Evolutionary conservation across 2,329 filamentous ascomycete species (phyloP).

Genomic region (Trichoderma brevicompactum): DNA sequence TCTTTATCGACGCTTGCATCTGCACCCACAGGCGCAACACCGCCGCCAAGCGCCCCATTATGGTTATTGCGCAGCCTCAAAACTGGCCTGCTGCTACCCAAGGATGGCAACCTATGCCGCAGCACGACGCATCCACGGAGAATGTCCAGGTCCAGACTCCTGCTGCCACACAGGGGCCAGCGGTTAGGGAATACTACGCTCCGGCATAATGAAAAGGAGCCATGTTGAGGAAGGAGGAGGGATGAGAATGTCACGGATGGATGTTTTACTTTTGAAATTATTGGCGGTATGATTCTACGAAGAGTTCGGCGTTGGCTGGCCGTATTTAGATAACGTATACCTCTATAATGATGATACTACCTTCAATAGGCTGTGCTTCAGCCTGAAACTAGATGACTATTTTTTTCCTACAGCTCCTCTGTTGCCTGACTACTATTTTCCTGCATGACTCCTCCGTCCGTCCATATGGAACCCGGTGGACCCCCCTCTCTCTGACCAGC

Average conservation of each 20-base stretch:
- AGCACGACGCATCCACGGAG: background rate
- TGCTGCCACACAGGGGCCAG: background rate
- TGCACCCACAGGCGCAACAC: slow-evolving; percentile 43
- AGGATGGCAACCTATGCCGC: slow-evolving; percentile 40
- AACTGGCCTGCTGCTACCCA: slow-evolving; percentile 39
- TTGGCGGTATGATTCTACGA: slow-evolving; percentile 24
- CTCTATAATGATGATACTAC: slow-evolving; percentile 8
- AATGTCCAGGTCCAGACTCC: slow-evolving; percentile 7
- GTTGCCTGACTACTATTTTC: too few relatives aligned
- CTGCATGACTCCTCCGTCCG: too few relatives aligned
- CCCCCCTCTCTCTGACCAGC: background rate
- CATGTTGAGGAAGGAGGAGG: background rate
- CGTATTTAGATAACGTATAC: slow-evolving; percentile 14
- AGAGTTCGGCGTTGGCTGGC: slow-evolving; percentile 12
- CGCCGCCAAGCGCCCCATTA: slow-evolving; percentile 32
- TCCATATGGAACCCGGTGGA: too few relatives aligned
- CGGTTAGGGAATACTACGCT: slow-evolving; percentile 21
- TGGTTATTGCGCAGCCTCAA: slow-evolving; percentile 37
- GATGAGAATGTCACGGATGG: background rate
- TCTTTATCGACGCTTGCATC: slow-evolving; percentile 48
- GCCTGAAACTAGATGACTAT: background rate
- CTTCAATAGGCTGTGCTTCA: background rate
- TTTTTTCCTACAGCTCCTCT: background rate
- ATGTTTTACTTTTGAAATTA: background rate
- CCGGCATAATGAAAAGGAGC: background rate